Base-by-base conservation (phyloP, 2,329 filamentous ascomycete genomes). In the Nothophoma quercina region DNA sequence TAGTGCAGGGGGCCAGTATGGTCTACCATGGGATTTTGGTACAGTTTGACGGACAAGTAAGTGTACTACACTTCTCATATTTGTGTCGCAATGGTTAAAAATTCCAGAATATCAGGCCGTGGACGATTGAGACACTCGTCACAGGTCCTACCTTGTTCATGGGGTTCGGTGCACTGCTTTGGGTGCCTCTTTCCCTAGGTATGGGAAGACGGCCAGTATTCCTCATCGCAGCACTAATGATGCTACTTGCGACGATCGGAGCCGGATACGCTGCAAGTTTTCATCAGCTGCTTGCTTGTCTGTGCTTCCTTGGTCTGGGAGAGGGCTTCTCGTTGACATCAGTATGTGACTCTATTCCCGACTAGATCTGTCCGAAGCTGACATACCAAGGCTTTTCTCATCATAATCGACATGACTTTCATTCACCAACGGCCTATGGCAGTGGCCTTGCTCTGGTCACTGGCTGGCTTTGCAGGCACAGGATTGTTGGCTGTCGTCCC, bases 391-490 rank as follows among this genome's bases (percentile, higher is more conserved):
- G 60, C 64, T 10, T 59, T 76, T 3, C 56, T 77, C 1, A 69
- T 72, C 44, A 49, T 77, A 10, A 71, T 77, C 22, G 74, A 77
- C 42, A 50, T 77, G 33, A 74, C 74, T 0, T 77, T 74, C 55
- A 75, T 77, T 34, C 65, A 74, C 38, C 68, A 76, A 49, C 66
- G 75, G 4, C 70, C 75, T 0, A 58, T 58, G 19, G 69, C 66
- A 3, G 59, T 77, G 18, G 72, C 73, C 1, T 46, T 69, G 5
- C 66, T 71, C 33, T 77, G 74, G 72, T 67, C 67, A n/a, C 3
- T 73, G 2, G 60, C 61, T 2, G 64, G 59, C 6, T 58, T 54
- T 13, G 36, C 68, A 1, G 67, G 69, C 15, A 66, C 68, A 7
- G 25, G 62, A 0, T 30, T 56, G 4, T 59, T 76, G 1, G 53